These are phyloP conservation scores for Niebla homalea DNA, from an alignment of 495 filamentous ascomycete species.

Conservation along the genomic window DNA sequence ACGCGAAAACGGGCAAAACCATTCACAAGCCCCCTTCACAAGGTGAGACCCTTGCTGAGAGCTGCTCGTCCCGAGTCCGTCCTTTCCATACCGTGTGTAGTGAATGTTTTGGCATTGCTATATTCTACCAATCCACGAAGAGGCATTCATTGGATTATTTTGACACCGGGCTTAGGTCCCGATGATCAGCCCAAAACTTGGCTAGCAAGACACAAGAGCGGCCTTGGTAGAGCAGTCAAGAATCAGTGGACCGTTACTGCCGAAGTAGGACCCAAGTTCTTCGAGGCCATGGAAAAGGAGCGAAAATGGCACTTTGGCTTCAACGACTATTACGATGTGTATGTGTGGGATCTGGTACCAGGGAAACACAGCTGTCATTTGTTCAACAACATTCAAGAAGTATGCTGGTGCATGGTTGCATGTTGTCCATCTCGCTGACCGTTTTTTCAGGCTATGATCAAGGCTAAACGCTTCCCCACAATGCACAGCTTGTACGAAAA, in stretches of 20 bases:
- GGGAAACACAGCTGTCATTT: conserved; percentile 15
- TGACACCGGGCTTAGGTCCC: no score
- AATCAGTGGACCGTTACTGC: conserved; percentile 28
- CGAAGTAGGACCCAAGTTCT: conserved; percentile 27
- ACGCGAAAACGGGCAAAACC: conserved; percentile 35
- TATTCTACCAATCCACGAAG: no score
- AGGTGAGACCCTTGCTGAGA: background rate
- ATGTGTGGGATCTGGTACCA: conserved; percentile 35
- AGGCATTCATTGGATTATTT: conserved; percentile 15
- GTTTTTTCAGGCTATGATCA: conserved; percentile 23
- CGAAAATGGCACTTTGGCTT: conserved; percentile 35
- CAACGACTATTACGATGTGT: conserved; percentile 37
- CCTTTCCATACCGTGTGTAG: no score
- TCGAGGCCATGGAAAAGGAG: conserved; percentile 25
- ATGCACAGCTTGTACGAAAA: conserved; percentile 21
- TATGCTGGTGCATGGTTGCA: conserved; percentile 7
- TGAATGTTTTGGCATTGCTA: no score
- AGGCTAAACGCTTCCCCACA: conserved; percentile 22
- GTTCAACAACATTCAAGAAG: conserved; percentile 22
- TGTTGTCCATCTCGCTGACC: background rate
- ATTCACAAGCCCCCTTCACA: conserved; percentile 25
- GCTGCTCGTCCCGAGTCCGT: no score
- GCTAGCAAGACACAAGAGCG: conserved; percentile 31
- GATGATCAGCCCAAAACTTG: conserved; percentile 15
- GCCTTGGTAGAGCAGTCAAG: conserved; percentile 28